A percentile compares a stretch with the other conserved stretches of the same genome.
These are phyloP conservation scores for Phaeophleospora eucalypticola DNA, from an alignment of 2,329 filamentous ascomycete genomes.

Conservation along the genomic window DNA sequence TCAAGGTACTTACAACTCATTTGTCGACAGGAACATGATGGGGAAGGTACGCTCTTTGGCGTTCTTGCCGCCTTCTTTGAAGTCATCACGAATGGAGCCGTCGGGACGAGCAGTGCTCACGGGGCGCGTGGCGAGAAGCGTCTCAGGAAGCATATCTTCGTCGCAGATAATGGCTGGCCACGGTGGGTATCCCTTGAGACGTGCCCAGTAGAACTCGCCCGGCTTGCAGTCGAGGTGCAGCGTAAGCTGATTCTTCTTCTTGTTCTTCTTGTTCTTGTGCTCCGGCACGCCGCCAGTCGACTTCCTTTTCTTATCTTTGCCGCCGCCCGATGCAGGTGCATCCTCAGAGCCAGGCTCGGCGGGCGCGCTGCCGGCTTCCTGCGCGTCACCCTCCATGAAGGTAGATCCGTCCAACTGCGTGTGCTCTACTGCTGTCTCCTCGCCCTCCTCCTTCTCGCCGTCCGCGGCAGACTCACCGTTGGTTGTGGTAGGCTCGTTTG, in stretches of 20 bases:
- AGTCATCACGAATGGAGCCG: conserved; percentile 83
- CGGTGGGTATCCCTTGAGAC: conserved; percentile 88
- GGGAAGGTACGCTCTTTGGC: conserved; percentile 81
- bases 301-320: conserved; percentile 45
- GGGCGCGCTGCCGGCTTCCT: conserved; percentile 21
- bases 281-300: conserved; percentile 62
- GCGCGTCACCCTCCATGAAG: conserved; percentile 19
- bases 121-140: conserved; percentile 71
- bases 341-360: conserved; percentile 19
- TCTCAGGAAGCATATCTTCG: conserved; percentile 84
- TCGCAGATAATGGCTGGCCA: conserved; percentile 95
- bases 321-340: conserved; percentile 22
- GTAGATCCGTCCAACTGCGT: conserved; percentile 25
- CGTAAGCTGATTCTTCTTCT: conserved; percentile 74
- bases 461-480: conserved; percentile 23
- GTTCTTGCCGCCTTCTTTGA: conserved; percentile 81
- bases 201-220: conserved; percentile 86
- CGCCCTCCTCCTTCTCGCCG: conserved; percentile 24
- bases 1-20: conserved; percentile 79
- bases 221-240: conserved; percentile 71
- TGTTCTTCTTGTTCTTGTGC: conserved; percentile 75
- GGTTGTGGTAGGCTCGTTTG: conserved; percentile 17
- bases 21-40: conserved; percentile 90
- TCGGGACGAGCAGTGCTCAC: conserved; percentile 78
- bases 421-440: conserved; percentile 25